Evolutionary conservation across 805 yeast genomes (phyloP).

Genomic region (Candida succiphila): DNA sequence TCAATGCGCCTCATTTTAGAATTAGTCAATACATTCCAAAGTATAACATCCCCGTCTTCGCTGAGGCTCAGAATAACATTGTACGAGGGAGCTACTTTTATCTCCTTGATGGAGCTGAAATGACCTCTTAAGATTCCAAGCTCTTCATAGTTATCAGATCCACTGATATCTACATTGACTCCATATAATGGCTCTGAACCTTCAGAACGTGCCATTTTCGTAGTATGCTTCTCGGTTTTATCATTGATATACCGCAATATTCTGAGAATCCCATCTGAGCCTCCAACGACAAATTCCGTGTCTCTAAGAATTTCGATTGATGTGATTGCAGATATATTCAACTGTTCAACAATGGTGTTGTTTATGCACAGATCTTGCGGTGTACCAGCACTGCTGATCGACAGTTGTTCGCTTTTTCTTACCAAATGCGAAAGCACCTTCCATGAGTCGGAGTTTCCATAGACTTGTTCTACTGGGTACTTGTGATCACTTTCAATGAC

Average conservation of each 20-base stretch:
- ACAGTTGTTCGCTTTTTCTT: constrained; percentile 1
- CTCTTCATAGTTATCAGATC: constrained; percentile 3
- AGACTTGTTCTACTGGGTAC: constrained; percentile 33
- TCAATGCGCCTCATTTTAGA: constrained; percentile 33
- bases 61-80: constrained; percentile 49
- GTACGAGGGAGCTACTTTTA: constrained; percentile 41
- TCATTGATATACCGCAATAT: constrained; percentile 11
- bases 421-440: constrained; percentile 27
- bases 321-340: constrained; percentile 30
- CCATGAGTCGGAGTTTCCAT: constrained; percentile 39
- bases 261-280: constrained; percentile 50
- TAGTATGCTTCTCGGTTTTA: not conserved
- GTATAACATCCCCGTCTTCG: constrained; percentile 37
- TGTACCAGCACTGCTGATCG: constrained; percentile 3
- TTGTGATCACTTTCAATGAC: constrained; percentile 33
- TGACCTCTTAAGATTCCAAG: constrained; percentile 47
- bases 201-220: not conserved
- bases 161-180: not conserved
- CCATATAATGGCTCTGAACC: not conserved
- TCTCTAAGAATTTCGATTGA: constrained; percentile 30
- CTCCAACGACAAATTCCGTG: constrained; percentile 35
- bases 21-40: constrained; percentile 57
- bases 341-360: constrained; percentile 29
- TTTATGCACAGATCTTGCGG: constrained; percentile 23
- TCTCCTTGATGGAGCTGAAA: constrained; percentile 29